phyloP scores from a whole-genome alignment of 768 basidiomycete species.

The Lentinula lateritia region DNA sequence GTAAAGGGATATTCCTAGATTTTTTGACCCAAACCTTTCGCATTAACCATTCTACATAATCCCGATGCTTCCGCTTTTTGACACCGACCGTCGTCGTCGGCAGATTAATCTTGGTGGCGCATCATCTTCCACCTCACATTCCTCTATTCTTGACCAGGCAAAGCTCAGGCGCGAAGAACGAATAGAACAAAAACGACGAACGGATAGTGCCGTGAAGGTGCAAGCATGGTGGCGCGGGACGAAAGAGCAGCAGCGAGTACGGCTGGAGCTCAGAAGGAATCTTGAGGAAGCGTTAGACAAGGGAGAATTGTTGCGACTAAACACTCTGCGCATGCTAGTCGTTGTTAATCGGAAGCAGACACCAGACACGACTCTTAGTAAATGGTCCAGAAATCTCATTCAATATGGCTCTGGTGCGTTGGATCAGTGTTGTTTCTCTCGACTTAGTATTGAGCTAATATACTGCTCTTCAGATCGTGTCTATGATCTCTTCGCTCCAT shows the following conservation, averaged over 20 bases:
- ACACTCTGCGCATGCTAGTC: conserved; percentile 59
- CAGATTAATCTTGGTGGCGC: conserved; percentile 76
- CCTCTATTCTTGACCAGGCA: conserved; percentile 57
- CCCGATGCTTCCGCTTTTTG: conserved; percentile 4
- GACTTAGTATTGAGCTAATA: background rate
- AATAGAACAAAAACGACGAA: conserved; percentile 43
- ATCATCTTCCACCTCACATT: conserved; percentile 42
- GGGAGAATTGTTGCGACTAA: conserved; percentile 29
- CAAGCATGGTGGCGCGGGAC: conserved; percentile 70
- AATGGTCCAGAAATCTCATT: conserved; percentile 22
- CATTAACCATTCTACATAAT: background rate
- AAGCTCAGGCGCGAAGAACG: conserved; percentile 57
- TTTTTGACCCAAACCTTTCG: background rate
- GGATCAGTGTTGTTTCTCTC: background rate
- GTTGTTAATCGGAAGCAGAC: conserved; percentile 41
- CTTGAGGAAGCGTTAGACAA: conserved; percentile 45
- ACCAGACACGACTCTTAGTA: conserved; percentile 18
- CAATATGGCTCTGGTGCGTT: background rate
- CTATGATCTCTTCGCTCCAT: background rate
- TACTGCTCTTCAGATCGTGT: background rate
- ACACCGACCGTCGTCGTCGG: conserved; percentile 42
- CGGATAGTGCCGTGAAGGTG: conserved; percentile 54
- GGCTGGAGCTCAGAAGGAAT: conserved; percentile 35
- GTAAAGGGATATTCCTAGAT: background rate
- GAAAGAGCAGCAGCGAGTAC: conserved; percentile 32